Conservation (phyloP, 179 eudicot species). For the Gypsophila paniculata region DNA sequence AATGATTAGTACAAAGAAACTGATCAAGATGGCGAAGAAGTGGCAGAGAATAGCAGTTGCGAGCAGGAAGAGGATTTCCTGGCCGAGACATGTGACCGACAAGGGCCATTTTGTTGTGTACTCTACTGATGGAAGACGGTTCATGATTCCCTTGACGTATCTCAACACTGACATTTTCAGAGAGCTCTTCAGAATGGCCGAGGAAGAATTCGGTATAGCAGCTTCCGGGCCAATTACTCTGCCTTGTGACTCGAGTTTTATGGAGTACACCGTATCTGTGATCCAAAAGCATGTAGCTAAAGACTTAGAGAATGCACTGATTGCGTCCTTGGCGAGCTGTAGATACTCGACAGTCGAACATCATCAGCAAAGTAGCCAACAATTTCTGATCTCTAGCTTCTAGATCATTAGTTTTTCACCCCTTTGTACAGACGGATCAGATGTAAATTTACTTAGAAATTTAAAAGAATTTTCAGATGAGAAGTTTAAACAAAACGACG, state of each 20-base stretch:
- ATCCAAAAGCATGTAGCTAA: conserved; percentile 15
- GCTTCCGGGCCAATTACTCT: conserved; percentile 26
- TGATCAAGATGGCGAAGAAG: conserved; percentile 43
- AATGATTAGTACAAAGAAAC: conserved; percentile 41
- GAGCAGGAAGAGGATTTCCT: conserved; percentile 30
- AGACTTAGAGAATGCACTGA: conserved; percentile 30
- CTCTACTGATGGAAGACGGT: conserved; percentile 35
- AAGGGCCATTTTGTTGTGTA: conserved; percentile 47
- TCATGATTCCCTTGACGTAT: conserved; percentile 35
- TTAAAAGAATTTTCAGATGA: not conserved
- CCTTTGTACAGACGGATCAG: conserved; percentile 4
- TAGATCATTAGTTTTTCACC: not conserved
- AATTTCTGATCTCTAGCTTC: conserved; percentile 4
- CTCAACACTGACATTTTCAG: conserved; percentile 26
- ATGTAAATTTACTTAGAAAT: not conserved
- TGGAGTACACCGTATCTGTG: conserved; percentile 27
- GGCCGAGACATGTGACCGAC: conserved; percentile 11
- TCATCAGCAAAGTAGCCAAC: not conserved
- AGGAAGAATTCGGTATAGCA: conserved; percentile 37
- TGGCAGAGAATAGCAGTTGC: conserved; percentile 35
- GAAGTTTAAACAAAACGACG: not conserved
- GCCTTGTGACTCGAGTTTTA: conserved; percentile 35
- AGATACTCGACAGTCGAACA: conserved; percentile 11
- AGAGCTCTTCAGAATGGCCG: conserved; percentile 39
- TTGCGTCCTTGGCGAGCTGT: conserved; percentile 10